Evolutionary conservation across 257 asterid genomes (phyloP), one percentile per base, ranked within the genome.

Genomic region (Fraxinus anomala): DNA sequence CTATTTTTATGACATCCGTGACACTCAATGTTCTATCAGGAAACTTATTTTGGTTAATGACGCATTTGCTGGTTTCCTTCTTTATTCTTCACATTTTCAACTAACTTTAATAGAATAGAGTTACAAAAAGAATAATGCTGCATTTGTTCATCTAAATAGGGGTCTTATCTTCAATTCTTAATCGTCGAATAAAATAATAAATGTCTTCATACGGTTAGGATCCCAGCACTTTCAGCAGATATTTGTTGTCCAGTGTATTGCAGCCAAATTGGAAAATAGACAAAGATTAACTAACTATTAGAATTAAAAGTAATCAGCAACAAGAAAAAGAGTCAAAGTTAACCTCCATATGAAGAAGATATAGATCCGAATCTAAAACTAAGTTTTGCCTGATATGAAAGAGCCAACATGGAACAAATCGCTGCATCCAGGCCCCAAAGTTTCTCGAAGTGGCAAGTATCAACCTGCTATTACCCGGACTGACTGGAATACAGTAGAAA

Each of bases 271-370:
- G 24, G 65, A 5, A 56, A 17, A 6, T n/a, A 56, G 28, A 47
- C 59, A 16, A 47, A 14, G 21, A 47, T 47, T 16, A 47, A 16
- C 21, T 14, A 47, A 47, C n/a, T 14, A 16, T 16, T 47, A 59
- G 40, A 61, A 70, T 63, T 63, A 23, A 8, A 74, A 47, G 63
- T 30, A 16, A 74, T 30, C 11, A 28, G 49, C 54, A 76, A 49
- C 31, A 28, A 74, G 67, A 59, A 24, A 63, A 72, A 21, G 31
- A 71, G 54, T 65, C 28, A 36, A 70, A 74, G 21, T 39, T 73
- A 79, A 91, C 98, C 97, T 93, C 96, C 61, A 89, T 83, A 39
- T 91, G 98, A 72, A 93, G 98, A 82, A 93, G 98, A 85, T 89
- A 83, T 72, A 91, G 88, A 90, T 93, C 98, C 1, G 97, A 93